These are phyloP conservation scores for Pythium biforme DNA, from an alignment of 352 stramenopile genomes.

Conservation along the genomic window DNA sequence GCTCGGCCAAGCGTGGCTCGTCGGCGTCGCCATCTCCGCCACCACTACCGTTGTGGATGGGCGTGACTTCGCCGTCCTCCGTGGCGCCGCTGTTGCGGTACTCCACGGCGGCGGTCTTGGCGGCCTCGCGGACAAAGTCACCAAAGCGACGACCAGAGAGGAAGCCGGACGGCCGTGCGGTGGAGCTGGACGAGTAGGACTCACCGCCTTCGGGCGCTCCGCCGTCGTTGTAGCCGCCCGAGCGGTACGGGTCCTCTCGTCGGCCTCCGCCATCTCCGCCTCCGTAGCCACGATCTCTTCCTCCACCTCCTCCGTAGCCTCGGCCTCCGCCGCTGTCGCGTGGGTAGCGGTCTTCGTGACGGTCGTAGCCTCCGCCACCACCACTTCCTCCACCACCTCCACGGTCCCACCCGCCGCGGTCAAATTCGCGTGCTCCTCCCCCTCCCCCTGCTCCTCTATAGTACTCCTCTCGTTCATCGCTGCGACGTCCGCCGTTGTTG, in stretches of 20 bases:
- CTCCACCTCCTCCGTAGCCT: conserved; percentile 4
- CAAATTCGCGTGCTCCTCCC: conserved; percentile 7
- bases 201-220: conserved; percentile 2
- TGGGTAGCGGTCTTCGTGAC: conserved; percentile 18
- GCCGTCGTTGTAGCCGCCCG: conserved; percentile 1
- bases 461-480: conserved; percentile 19
- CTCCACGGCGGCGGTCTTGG: conserved; percentile 25
- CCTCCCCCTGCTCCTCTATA: conserved; percentile 8
- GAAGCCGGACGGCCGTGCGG: conserved; percentile 14
- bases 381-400: conserved; percentile 3
- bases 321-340: conserved; percentile 3
- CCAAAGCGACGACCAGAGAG: conserved; percentile 24
- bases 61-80: conserved; percentile 18
- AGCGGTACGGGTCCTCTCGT: conserved; percentile 16
- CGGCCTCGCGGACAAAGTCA: conserved; percentile 26
- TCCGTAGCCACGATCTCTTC: conserved; percentile 1
- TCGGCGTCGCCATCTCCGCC: conserved; percentile 53
- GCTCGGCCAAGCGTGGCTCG: not conserved
- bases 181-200: not conserved
- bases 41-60: conserved; percentile 25
- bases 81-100: conserved; percentile 18
- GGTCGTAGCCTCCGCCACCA: conserved; percentile 13
- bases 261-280: conserved; percentile 8
- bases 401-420: conserved; percentile 9
- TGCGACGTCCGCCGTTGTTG: conserved; percentile 19